Conservation (phyloP, 176 grass and related monocot genomes). For the Musa troglodytarum region DNA sequence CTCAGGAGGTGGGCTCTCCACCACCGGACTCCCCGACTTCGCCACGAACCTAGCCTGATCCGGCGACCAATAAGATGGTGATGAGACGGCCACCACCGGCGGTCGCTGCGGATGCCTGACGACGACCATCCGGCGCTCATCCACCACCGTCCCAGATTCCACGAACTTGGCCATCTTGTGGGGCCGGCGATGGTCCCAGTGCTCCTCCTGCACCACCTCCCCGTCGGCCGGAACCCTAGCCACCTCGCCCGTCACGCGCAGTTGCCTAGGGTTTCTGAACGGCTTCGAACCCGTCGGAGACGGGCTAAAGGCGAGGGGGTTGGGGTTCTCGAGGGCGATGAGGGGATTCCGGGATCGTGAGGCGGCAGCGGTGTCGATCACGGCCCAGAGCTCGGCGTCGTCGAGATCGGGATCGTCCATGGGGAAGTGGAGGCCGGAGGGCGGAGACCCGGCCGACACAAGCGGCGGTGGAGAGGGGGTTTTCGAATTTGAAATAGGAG, state of each 20-base stretch:
- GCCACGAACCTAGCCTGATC: constrained; percentile 26
- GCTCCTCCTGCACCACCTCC: constrained; percentile 54
- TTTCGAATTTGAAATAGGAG: neutral
- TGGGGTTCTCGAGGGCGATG: constrained; percentile 7
- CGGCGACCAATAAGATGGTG: constrained; percentile 16
- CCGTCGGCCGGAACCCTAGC: constrained; percentile 19
- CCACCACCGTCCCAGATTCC: neutral
- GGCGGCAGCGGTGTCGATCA: constrained; percentile 55
- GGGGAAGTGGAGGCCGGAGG: neutral
- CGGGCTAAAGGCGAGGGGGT: neutral
- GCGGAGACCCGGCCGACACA: neutral
- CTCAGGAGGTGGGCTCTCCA: constrained; percentile 40
- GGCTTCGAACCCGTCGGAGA: constrained; percentile 9
- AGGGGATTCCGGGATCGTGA: constrained; percentile 19
- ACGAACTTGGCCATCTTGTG: constrained; percentile 14
- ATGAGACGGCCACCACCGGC: neutral
- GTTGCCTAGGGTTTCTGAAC: constrained; percentile 22
- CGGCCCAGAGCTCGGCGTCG: constrained; percentile 71
- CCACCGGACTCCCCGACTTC: constrained; percentile 27
- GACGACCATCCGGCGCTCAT: constrained; percentile 20
- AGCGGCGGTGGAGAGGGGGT: neutral
- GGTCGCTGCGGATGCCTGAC: constrained; percentile 15
- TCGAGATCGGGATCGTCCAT: constrained; percentile 70
- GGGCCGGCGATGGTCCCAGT: constrained; percentile 16
- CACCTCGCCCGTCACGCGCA: constrained; percentile 24